phyloP scores from a whole-genome alignment of 140 eudicot species.

The Anethum foeniculum region DNA sequence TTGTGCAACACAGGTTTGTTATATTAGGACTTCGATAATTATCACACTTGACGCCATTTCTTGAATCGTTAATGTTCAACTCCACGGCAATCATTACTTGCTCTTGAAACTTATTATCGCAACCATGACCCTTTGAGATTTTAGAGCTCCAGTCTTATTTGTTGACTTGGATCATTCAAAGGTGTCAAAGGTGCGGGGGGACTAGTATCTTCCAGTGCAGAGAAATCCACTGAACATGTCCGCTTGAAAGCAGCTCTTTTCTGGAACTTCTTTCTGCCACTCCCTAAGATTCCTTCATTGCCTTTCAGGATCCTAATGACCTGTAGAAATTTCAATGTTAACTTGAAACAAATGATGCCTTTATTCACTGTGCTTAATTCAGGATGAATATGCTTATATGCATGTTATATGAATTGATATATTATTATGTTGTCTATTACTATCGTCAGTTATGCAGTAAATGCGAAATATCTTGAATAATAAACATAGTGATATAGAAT shows the following conservation, averaged over 20 bases:
- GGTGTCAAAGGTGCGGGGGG: constrained; percentile 6
- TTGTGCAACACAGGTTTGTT: neutral
- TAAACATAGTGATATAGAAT: neutral
- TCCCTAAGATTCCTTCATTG: constrained; percentile 35
- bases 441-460: neutral
- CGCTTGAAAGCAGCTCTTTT: constrained; percentile 59
- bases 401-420: neutral
- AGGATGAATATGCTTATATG: neutral
- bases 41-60: neutral
- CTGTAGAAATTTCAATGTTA: constrained; percentile 27
- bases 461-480: neutral
- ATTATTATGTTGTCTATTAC: neutral
- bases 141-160: constrained; percentile 23
- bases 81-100: constrained; percentile 3
- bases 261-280: constrained; percentile 37
- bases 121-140: neutral
- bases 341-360: neutral
- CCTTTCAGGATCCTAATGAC: constrained; percentile 62
- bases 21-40: neutral
- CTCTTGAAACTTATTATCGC: neutral
- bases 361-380: neutral
- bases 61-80: neutral
- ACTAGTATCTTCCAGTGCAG: constrained; percentile 27
- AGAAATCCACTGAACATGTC: constrained; percentile 35
- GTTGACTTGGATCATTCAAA: constrained; percentile 25